A percentile compares a stretch with the other conserved stretches of the same genome.
Conservation (phyloP, 2,329 filamentous ascomycete genomes). For the Ambrosiella beaveri region DNA sequence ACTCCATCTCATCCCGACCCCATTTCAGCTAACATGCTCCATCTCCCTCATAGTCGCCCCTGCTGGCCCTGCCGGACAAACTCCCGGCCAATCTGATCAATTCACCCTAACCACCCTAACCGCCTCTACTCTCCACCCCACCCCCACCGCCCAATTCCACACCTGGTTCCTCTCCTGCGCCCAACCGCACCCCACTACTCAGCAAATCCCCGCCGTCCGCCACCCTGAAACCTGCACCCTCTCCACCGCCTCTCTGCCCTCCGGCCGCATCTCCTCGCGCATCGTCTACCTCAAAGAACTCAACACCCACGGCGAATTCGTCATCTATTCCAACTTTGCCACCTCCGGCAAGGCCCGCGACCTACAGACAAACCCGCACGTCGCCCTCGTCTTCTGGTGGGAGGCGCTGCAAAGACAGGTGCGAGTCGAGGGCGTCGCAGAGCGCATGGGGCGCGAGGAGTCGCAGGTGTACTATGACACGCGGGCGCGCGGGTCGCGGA, state of each 20-base stretch:
- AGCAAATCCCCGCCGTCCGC: conserved; percentile 30
- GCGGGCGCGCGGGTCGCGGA: conserved; percentile 57
- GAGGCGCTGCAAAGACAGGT: conserved; percentile 73
- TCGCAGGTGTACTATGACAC: conserved; percentile 53
- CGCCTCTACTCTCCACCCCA: conserved; percentile 38
- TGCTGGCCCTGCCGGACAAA: conserved; percentile 30
- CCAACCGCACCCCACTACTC: conserved; percentile 48
- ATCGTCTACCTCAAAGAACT: conserved; percentile 94
- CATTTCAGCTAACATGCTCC: background rate
- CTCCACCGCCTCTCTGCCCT: conserved; percentile 68
- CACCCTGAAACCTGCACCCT: conserved; percentile 83
- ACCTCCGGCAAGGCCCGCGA: conserved; percentile 55
- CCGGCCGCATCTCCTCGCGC: conserved; percentile 67
- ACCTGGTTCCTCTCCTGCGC: conserved; percentile 70
- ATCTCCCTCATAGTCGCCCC: conserved; percentile 38
- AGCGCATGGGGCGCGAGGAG: conserved; percentile 51
- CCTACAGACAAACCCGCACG: conserved; percentile 56
- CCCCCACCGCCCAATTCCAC: conserved; percentile 72
- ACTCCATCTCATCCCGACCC: background rate
- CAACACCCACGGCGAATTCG: conserved; percentile 48
- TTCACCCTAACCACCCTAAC: conserved; percentile 50
- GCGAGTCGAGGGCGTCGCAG: conserved; percentile 62
- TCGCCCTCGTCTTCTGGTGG: conserved; percentile 84
- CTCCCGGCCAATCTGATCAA: conserved; percentile 52
- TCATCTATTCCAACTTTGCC: conserved; percentile 85